Evolutionary conservation across 2,329 filamentous ascomycete genomes (phyloP).

Genomic region (Sphaerulina populicola): DNA sequence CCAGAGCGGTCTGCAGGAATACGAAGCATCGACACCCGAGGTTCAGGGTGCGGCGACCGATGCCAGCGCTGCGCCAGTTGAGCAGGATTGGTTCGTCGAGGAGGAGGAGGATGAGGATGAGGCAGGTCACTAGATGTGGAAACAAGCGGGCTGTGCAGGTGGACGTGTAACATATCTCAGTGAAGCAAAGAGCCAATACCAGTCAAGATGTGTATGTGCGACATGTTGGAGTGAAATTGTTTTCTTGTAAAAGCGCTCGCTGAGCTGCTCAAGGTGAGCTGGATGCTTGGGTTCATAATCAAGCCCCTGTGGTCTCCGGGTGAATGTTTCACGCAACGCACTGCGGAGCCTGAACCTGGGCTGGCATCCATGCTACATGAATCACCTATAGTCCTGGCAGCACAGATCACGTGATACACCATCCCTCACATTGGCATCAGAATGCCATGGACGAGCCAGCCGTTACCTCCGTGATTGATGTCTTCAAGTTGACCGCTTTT

Average conservation of each 20-base stretch:
- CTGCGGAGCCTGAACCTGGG: too few species aligned
- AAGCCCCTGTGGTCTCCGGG: too few species aligned
- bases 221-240: not conserved
- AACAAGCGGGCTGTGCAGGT: not conserved
- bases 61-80: slow-evolving; percentile 52
- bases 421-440: too few species aligned
- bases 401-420: too few species aligned
- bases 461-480: too few species aligned
- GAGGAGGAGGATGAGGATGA: slow-evolving; percentile 13
- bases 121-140: slow-evolving; percentile 9
- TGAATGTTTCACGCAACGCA: too few species aligned
- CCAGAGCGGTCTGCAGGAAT: slow-evolving; percentile 81
- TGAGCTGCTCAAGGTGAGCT: not conserved
- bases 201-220: slow-evolving; percentile 10
- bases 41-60: slow-evolving; percentile 73
- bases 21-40: slow-evolving; percentile 89
- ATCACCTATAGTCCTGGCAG: too few species aligned
- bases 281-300: not conserved
- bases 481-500: too few species aligned
- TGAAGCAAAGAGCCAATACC: slow-evolving; percentile 13
- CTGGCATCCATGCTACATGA: too few species aligned
- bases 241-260: not conserved
- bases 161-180: slow-evolving; percentile 13
- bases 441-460: too few species aligned
- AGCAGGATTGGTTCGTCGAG: slow-evolving; percentile 55